phyloP scores from a whole-genome alignment of 768 basidiomycete genomes.

The Macrocybe gigantea region DNA sequence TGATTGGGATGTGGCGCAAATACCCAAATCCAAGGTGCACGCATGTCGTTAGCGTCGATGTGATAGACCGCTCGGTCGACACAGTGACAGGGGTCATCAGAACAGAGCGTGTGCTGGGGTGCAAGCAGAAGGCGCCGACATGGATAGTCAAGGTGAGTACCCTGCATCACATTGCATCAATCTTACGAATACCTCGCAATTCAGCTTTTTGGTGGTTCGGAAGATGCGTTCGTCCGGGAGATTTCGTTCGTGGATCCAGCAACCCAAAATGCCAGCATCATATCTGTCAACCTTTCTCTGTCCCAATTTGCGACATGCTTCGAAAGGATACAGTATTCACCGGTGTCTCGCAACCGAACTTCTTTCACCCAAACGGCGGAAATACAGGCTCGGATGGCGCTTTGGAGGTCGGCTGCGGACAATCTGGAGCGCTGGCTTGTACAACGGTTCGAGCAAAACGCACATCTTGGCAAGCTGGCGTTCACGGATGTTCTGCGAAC shows the following conservation, averaged over 20 bases:
- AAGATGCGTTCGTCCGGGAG: slow-evolving; percentile 92
- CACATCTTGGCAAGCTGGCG: slow-evolving; percentile 80
- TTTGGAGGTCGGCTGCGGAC: slow-evolving; percentile 80
- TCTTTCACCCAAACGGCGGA: slow-evolving; percentile 87
- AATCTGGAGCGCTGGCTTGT: slow-evolving; percentile 81
- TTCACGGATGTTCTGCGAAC: slow-evolving; percentile 85
- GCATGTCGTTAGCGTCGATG: slow-evolving; percentile 84
- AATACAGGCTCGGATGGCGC: slow-evolving; percentile 74
- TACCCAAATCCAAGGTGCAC: slow-evolving; percentile 92
- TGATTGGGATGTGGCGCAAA: slow-evolving; percentile 92
- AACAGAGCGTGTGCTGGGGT: slow-evolving; percentile 85
- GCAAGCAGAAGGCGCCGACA: slow-evolving; percentile 84
- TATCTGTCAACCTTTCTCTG: slow-evolving; percentile 88
- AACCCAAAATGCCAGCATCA: slow-evolving; percentile 74
- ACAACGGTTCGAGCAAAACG: slow-evolving; percentile 89
- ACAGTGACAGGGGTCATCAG: slow-evolving; percentile 82
- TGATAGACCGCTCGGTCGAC: slow-evolving; percentile 79
- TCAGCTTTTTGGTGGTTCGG: slow-evolving; percentile 87
- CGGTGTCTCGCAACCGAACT: slow-evolving; percentile 58
- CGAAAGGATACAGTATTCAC: slow-evolving; percentile 84
- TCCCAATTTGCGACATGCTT: slow-evolving; percentile 94
- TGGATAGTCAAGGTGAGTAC: slow-evolving; percentile 88
- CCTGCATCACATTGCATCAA: not conserved
- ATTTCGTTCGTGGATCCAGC: slow-evolving; percentile 89
- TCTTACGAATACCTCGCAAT: slow-evolving; percentile 10